These are phyloP conservation scores for Gelatoporia subvermispora DNA, from an alignment of 768 basidiomycete genomes.

Conservation along the genomic window DNA sequence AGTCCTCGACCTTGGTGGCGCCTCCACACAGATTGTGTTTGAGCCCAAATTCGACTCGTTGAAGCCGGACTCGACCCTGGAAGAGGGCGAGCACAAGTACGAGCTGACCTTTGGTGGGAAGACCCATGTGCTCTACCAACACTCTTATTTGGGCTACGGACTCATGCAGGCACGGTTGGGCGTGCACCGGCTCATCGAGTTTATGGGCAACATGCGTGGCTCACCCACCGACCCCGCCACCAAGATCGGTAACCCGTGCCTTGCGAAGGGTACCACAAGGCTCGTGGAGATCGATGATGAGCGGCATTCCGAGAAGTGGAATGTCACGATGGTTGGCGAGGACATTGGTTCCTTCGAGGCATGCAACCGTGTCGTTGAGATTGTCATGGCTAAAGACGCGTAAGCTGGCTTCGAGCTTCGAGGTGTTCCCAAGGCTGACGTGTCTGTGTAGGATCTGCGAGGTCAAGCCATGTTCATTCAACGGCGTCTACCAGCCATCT, in stretches of 20 bases:
- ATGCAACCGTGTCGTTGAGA: slow-evolving; percentile 76
- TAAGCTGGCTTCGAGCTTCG: slow-evolving; percentile 36
- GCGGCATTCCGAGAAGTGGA: slow-evolving; percentile 33
- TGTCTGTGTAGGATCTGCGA: slow-evolving; percentile 62
- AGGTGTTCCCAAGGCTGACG: background rate
- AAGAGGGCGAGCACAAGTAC: slow-evolving; percentile 91
- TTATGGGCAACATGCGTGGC: slow-evolving; percentile 52
- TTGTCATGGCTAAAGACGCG: slow-evolving; percentile 95
- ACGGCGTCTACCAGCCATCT: slow-evolving; percentile 95
- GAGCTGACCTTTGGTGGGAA: slow-evolving; percentile 70
- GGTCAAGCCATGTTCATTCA: slow-evolving; percentile 92
- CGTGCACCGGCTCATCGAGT: slow-evolving; percentile 89
- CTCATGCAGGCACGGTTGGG: slow-evolving; percentile 82
- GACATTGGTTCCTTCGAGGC: slow-evolving; percentile 81
- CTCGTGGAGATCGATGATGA: slow-evolving; percentile 59
- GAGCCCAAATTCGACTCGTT: slow-evolving; percentile 62
- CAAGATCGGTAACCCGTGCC: slow-evolving; percentile 72
- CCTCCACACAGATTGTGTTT: slow-evolving; percentile 97
- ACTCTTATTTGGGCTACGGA: slow-evolving; percentile 96
- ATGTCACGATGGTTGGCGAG: slow-evolving; percentile 83
- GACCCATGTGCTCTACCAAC: slow-evolving; percentile 83
- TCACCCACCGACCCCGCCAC: slow-evolving; percentile 22
- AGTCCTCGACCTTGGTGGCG: slow-evolving; percentile 94
- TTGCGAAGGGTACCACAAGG: slow-evolving; percentile 61
- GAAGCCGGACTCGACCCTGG: slow-evolving; percentile 35